Percentiles rank a stretch among this genome's conserved stretches.
Conservation (phyloP, 768 basidiomycete species). For the Pisolithus tinctorius region DNA sequence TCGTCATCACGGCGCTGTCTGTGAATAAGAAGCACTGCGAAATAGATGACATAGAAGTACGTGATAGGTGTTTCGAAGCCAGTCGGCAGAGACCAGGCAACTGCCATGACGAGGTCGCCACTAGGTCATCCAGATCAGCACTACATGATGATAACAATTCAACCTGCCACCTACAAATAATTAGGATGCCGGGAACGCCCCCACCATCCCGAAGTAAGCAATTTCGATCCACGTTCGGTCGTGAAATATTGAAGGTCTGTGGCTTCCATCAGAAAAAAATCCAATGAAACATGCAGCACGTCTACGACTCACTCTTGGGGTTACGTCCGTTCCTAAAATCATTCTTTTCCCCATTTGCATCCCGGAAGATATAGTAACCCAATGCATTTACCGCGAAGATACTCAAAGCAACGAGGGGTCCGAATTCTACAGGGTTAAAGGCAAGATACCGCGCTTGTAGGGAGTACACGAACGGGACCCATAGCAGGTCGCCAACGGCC, state of each 20-base stretch:
- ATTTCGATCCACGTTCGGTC: conserved; percentile 81
- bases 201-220: conserved; percentile 98
- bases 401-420: conserved; percentile 41
- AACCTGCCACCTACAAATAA: conserved; percentile 52
- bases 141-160: not conserved
- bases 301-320: conserved; percentile 66
- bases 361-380: conserved; percentile 91
- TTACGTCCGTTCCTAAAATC: conserved; percentile 91
- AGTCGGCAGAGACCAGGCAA: conserved; percentile 91
- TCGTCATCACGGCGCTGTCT: conserved; percentile 90
- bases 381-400: conserved; percentile 59
- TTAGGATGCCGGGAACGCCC: conserved; percentile 90
- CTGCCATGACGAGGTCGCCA: conserved; percentile 82
- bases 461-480: conserved; percentile 93
- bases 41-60: conserved; percentile 92
- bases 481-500: conserved; percentile 81
- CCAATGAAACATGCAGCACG: not conserved
- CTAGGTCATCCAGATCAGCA: conserved; percentile 27
- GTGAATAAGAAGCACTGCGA: conserved; percentile 83
- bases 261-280: conserved; percentile 1
- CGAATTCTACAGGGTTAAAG: conserved; percentile 80
- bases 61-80: conserved; percentile 91
- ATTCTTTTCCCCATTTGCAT: conserved; percentile 89
- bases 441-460: conserved; percentile 94
- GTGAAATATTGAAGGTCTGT: conserved; percentile 72